Evolutionary conservation across 2,329 filamentous ascomycete genomes (phyloP), one percentile per base, ranked within the genome.

Genomic region (Colletotrichum cereale): DNA sequence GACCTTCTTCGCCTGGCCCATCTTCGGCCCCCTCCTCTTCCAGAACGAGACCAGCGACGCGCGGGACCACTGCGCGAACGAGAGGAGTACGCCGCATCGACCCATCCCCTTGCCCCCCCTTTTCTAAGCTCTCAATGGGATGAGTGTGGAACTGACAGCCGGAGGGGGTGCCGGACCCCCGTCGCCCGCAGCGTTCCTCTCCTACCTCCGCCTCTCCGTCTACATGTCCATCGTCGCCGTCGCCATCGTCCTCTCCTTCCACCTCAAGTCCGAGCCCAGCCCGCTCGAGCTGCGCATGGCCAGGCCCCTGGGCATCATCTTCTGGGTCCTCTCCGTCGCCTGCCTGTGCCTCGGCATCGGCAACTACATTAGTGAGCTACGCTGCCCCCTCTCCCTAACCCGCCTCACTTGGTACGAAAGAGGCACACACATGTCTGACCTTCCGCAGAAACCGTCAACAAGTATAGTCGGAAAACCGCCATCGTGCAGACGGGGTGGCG

Each of bases 401-500:
- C 18, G 21, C 21, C 16, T 34, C 0, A n/a, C 0, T 21, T 8
- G 24, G 2, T 1, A 31, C 8, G 24, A 36, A 12, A 29, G 38
- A 18, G 11, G 21, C 34, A 36, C 10, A 10, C 40, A 36, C 10
- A 10, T 29, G n/a, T 42, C 38, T 62, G n/a, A 31, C 29, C 21
- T 64, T 60, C 21, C 21, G 8, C 38, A 89, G 87, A 90, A 76
- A 91, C 90, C 0, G 84, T 98, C 31, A 92, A 92, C 76, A 92
- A 93, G 79, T 99, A 97, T 80, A 92, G 92, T 76, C 86, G 88
- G 48, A 90, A 91, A 75, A 87, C 88, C 34, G 96, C 96, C 0
- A 87, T 98, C 74, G 96, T 99, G 48, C 96, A 99, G 84, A 93
- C 91, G 38, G 96, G 96, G 1, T 96, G 93, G 92, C 96, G 94